A percentile compares a stretch with the other conserved stretches of the same genome.
Evolutionary conservation across 176 grass and related monocot species (phyloP).

Genomic region (Raddia distichophylla): DNA sequence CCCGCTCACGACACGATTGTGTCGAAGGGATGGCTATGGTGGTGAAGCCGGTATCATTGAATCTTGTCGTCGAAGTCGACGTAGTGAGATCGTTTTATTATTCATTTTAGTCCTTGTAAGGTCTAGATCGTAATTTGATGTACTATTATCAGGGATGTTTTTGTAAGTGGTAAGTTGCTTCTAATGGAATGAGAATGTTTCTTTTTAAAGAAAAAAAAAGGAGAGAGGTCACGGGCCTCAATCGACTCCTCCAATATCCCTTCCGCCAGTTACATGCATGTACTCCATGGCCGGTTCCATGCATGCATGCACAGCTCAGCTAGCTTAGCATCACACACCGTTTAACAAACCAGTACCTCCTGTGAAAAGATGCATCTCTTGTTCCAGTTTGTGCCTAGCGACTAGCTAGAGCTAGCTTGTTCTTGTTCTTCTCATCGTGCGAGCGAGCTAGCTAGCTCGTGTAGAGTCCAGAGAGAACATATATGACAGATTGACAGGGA

Average conservation of each 20-base stretch:
- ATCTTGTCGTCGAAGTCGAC: too few relatives aligned
- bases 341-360: background rate
- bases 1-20: too few relatives aligned
- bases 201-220: too few relatives aligned
- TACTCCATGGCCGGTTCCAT: background rate
- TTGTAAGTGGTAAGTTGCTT: too few relatives aligned
- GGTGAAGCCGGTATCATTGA: too few relatives aligned
- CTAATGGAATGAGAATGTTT: too few relatives aligned
- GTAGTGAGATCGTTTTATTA: too few relatives aligned
- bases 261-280: background rate
- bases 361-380: background rate
- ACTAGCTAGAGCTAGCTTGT: background rate
- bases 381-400: background rate
- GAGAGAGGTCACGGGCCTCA: conserved; percentile 40
- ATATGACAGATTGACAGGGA: background rate
- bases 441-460: background rate
- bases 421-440: background rate
- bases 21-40: too few relatives aligned
- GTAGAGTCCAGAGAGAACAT: conserved; percentile 8
- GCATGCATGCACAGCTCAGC: too few relatives aligned
- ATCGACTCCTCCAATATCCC: background rate
- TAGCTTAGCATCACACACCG: background rate
- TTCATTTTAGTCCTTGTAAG: too few relatives aligned
- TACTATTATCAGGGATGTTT: too few relatives aligned
- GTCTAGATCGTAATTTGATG: too few relatives aligned